Evolutionary conservation across 164 flowering plant species (phyloP).

Genomic region (Amborella trichopoda): DNA sequence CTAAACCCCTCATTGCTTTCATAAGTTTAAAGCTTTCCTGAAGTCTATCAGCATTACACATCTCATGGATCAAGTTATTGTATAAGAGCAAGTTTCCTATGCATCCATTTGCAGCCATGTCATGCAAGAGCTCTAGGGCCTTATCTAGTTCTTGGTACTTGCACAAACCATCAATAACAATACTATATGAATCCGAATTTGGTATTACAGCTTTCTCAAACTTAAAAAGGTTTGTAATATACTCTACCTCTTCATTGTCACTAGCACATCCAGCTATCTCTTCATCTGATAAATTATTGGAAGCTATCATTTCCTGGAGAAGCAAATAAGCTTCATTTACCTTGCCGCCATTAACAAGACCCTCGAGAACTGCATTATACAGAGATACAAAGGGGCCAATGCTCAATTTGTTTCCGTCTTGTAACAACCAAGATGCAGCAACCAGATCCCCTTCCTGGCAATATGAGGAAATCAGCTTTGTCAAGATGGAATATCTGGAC

Average conservation of each 20-base stretch:
- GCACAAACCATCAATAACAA: conserved; percentile 59
- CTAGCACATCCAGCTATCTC: too few relatives aligned
- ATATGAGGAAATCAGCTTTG: conserved; percentile 29
- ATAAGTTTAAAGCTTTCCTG: conserved; percentile 45
- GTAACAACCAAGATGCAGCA: conserved; percentile 7
- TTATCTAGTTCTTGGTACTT: conserved; percentile 36
- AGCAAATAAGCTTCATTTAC: conserved; percentile 42
- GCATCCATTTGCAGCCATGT: conserved; percentile 40
- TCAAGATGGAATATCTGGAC: conserved; percentile 41
- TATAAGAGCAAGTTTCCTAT: conserved; percentile 26
- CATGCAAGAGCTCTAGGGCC: conserved; percentile 44
- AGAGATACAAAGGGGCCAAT: conserved; percentile 15
- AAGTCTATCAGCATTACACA: conserved; percentile 49
- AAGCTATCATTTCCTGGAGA: conserved; percentile 28
- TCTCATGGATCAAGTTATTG: conserved; percentile 55
- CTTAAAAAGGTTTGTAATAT: too few relatives aligned
- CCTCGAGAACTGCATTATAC: conserved; percentile 37
- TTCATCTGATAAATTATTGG: too few relatives aligned
- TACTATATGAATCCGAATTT: conserved; percentile 33
- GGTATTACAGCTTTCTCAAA: conserved; percentile 17
- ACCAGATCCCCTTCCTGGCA: conserved; percentile 27
- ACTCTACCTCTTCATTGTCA: conserved; percentile 6
- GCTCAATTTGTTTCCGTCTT: conserved; percentile 17
- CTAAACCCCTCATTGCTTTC: conserved; percentile 46
- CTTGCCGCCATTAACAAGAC: conserved; percentile 29